Base-by-base conservation (phyloP, 2,329 filamentous ascomycete species). In the Alternaria arbusti region DNA sequence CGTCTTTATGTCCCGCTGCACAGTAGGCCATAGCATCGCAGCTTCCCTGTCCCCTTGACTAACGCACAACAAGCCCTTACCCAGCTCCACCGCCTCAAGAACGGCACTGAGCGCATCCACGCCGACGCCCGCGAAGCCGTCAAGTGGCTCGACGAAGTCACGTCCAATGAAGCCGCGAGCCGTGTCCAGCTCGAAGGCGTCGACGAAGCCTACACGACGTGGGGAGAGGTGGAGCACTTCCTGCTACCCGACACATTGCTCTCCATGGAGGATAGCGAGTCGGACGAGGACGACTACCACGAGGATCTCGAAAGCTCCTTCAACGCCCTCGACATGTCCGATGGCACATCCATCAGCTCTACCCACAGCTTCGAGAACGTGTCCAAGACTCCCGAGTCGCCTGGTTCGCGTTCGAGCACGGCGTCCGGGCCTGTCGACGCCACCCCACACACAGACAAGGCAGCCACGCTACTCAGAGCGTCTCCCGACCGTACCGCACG, bases 71-170 rank as follows among this genome's bases (percentile, higher is more conserved):
- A 70, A 85, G 83, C 83, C 52, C 78, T 84, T 58, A 77, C 82
- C 46, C 80, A 83, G 71, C 79, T 85, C 60, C 79, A 82, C 67
- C 80, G 75, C 65, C 77, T 84, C 51, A 83, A 81, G 71, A 77
- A 75, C 36, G 79, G 76, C 59, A 79, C 70, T 57, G 81, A 80
- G 56, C 80, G 81, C 56, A 75, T 82, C 70, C 80, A 80, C 52
- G 74, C 79, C 58, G 83, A 84, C 63, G 82, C 83, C 55, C 80
- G 79, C 64, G 83, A 85, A 65, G 83, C 83, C 46, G 77, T 85
- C 50, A 78, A 81, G 65, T 86, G 84, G 84, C 80, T 86, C 51
- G 84, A 86, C 69, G 81, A 84, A 32, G 81, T 83, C 59, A 86
- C 84, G n/a, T 83, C 81, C 47, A 74, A 78, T 58, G 71, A 74